A percentile compares a stretch with the other conserved stretches of the same genome.
These are phyloP conservation scores for Botrytis byssoidea DNA, from an alignment of 2,329 filamentous ascomycete species.

Conservation along the genomic window DNA sequence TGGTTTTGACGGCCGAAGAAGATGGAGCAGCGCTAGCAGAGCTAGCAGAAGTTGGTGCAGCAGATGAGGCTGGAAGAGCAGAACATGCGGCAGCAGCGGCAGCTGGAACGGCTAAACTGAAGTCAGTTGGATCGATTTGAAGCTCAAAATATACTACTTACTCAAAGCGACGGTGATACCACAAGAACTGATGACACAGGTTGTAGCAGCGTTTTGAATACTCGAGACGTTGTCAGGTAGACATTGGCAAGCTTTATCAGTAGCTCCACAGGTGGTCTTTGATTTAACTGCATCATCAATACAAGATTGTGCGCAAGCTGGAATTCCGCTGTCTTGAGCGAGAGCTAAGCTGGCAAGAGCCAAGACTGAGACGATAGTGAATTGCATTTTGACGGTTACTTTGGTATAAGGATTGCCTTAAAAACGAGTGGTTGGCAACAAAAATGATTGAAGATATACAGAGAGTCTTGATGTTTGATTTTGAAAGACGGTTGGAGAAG, in stretches of 20 bases:
- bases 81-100: conserved; percentile 11
- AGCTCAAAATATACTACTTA: not conserved
- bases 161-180: conserved; percentile 12
- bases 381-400: conserved; percentile 16
- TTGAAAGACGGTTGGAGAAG: not conserved
- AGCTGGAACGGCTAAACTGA: not conserved
- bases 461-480: not conserved
- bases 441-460: not conserved
- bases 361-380: conserved; percentile 15
- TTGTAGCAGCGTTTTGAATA: conserved; percentile 17
- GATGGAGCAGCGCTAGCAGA: not conserved
- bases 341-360: conserved; percentile 11
- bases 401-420: conserved; percentile 15
- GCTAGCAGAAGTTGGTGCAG: not conserved
- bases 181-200: conserved; percentile 11
- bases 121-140: not conserved
- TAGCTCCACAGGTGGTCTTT: conserved; percentile 9
- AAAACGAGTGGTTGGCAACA: conserved; percentile 21
- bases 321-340: conserved; percentile 14
- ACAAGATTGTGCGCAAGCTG: conserved; percentile 18
- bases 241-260: conserved; percentile 20
- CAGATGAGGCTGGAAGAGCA: conserved; percentile 2
- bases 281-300: conserved; percentile 6
- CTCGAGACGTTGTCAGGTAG: not conserved
- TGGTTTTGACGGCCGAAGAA: not conserved